A percentile compares a stretch with the other conserved stretches of the same genome.
These are phyloP conservation scores for Euphorbia pulcherrima DNA, from an alignment of 345 rosid genomes.

Conservation along the genomic window DNA sequence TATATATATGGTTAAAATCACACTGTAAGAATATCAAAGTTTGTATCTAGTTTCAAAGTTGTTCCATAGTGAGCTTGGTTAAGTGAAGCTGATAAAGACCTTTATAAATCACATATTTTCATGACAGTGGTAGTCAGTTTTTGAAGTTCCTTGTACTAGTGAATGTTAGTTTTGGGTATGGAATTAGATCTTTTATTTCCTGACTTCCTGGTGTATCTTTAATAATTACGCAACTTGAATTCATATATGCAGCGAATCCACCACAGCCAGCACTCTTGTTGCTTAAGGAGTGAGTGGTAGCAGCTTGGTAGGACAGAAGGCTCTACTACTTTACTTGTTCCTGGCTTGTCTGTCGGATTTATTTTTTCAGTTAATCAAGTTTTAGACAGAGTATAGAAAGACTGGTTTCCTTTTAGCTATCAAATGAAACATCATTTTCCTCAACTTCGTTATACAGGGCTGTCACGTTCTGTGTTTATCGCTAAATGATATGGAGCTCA, in stretches of 20 bases:
- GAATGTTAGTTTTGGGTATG: not conserved
- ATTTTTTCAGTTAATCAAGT: not conserved
- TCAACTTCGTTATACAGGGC: not conserved
- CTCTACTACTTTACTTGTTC: not conserved
- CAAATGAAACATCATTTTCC: not conserved
- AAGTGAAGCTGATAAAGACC: not conserved
- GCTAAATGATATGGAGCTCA: no score
- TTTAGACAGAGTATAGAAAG: not conserved
- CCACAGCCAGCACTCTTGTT: slow-evolving; percentile 11
- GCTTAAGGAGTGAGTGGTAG: not conserved
- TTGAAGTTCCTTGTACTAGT: not conserved
- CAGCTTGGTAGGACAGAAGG: not conserved
- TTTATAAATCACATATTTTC: not conserved
- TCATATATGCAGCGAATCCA: slow-evolving; percentile 5
- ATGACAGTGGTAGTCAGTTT: not conserved
- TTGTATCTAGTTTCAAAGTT: no score
- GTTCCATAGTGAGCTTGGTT: not conserved
- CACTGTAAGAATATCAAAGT: no score
- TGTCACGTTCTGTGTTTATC: no score
- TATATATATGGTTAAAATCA: no score
- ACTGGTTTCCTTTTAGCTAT: slow-evolving; percentile 1
- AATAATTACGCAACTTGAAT: not conserved
- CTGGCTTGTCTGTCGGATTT: not conserved
- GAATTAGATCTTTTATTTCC: not conserved
- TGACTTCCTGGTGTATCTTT: not conserved